A percentile compares a stretch with the other conserved stretches of the same genome.
Conservation (phyloP, 108 stramenopile genomes). For the Skeletonema costatum region DNA sequence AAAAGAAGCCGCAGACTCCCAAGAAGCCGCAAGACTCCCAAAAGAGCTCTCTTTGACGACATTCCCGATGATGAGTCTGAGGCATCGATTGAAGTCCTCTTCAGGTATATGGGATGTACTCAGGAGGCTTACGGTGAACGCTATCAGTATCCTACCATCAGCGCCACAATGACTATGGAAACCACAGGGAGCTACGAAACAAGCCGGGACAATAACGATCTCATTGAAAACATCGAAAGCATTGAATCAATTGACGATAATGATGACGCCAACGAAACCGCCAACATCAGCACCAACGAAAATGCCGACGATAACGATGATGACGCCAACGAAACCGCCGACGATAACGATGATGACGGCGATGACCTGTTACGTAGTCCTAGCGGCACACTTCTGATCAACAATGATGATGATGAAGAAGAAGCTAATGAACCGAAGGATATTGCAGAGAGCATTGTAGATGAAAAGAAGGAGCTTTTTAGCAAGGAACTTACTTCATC, state of each 20-base stretch:
- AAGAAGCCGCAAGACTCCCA: not conserved
- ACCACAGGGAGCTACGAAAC: not conserved
- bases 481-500: too few species aligned
- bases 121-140: slow-evolving; percentile 13
- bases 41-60: not conserved
- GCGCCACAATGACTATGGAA: not conserved
- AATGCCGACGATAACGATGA: not conserved
- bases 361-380: not conserved
- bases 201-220: not conserved
- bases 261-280: slow-evolving; percentile 2
- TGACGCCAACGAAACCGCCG: not conserved
- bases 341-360: not conserved
- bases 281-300: not conserved
- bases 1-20: not conserved
- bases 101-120: slow-evolving; percentile 52
- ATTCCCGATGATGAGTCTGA: slow-evolving; percentile 49
- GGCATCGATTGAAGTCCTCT: slow-evolving; percentile 40
- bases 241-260: not conserved
- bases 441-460: too few species aligned
- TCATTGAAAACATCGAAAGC: not conserved
- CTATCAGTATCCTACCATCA: not conserved
- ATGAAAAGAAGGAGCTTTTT: too few species aligned
- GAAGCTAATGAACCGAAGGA: too few species aligned
- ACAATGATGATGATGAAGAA: not conserved
- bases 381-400: not conserved